Evolutionary conservation across 495 filamentous ascomycete species (phyloP), one percentile per base, ranked within the genome.

Genomic region (Chaetomidium leptoderma): DNA sequence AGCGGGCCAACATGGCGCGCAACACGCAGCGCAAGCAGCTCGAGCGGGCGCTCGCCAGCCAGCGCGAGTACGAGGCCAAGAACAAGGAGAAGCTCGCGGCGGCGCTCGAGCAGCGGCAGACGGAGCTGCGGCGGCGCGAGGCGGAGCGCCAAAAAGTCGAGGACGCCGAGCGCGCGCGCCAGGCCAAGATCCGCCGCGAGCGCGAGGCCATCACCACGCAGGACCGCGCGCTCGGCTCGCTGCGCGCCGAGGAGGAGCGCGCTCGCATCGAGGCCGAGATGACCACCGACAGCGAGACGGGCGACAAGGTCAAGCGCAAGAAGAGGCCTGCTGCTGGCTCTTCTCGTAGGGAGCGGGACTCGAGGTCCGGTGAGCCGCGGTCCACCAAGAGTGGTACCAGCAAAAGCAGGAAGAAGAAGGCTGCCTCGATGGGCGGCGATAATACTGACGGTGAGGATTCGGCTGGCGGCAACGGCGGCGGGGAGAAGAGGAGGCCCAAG

Each of bases 11-110:
- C 78, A 97, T 98, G 95, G 91, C 89, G 56, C 82, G 86, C 26
- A 93, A 96, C 65, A 97, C 95, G 1, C 91, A 95, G 71, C 86
- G 89, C 58, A 87, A 86, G 60, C 92, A 98, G 71, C 81, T 97
- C 7, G 90, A 91, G 60, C 86, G 90, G 45, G 86, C 89, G 0
- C 79, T 92, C 29, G 85, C 91, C 61, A 84, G 77, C 57, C 93
- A 97, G 71, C 84, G 81, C 47, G 91, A 95, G 62, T 97, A 95
- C 68, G 95, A 98, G 66, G 87, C 91, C 57, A 89, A 88, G 77
- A 97, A 97, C 66, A 89, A 90, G 37, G 81, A 85, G 46, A 90
- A 92, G 64, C 79, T 96, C 1, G 80, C 84, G 44, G 81, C 87
- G 32, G 92, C 92, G 1, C 81, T 87, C 6, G 82, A 85, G 64